Percentiles rank a stretch among this genome's conserved stretches.
Conservation (phyloP, 1,284 basidiomycete genomes). For the Peniophora sp. region DNA sequence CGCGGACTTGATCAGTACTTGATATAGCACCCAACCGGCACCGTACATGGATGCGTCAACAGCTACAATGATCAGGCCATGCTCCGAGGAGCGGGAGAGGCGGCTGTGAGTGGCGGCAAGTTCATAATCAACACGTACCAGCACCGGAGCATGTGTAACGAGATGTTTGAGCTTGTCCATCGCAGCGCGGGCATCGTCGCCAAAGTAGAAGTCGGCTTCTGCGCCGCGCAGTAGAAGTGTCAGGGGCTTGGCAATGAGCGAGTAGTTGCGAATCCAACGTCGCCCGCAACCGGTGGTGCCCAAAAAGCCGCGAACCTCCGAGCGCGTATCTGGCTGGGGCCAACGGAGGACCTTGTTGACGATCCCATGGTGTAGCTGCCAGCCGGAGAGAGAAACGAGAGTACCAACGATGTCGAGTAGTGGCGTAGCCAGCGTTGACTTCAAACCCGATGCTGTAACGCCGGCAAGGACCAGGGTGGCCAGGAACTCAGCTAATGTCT, state of each 20-base stretch:
- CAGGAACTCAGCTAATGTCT: background rate
- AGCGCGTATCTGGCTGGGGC: conserved; percentile 10
- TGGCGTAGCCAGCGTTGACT: conserved; percentile 16
- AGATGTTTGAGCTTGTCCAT: conserved; percentile 19
- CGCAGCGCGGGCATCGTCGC: conserved; percentile 12
- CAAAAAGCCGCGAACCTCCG: conserved; percentile 26
- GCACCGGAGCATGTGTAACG: conserved; percentile 18
- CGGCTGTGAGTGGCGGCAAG: conserved; percentile 8
- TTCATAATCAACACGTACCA: conserved; percentile 22
- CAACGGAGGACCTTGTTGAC: background rate
- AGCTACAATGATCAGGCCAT: conserved; percentile 21
- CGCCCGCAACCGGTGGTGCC: conserved; percentile 20
- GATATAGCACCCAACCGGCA: conserved; percentile 24
- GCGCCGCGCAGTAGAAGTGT: conserved; percentile 13
- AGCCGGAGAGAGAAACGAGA: conserved; percentile 20
- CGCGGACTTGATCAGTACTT: conserved; percentile 9
- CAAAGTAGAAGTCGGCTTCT: conserved; percentile 15
- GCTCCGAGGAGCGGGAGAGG: conserved; percentile 7
- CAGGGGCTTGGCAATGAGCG: conserved; percentile 22
- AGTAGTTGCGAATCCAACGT: conserved; percentile 24
- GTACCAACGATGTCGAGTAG: conserved; percentile 20
- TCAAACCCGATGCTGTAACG: conserved; percentile 14
- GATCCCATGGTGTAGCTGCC: conserved; percentile 17
- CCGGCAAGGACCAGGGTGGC: background rate
- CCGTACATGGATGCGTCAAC: conserved; percentile 25